A percentile compares a stretch with the other conserved stretches of the same genome.
phyloP scores from a whole-genome alignment of 768 basidiomycete genomes.

The Boletus coccyginus region DNA sequence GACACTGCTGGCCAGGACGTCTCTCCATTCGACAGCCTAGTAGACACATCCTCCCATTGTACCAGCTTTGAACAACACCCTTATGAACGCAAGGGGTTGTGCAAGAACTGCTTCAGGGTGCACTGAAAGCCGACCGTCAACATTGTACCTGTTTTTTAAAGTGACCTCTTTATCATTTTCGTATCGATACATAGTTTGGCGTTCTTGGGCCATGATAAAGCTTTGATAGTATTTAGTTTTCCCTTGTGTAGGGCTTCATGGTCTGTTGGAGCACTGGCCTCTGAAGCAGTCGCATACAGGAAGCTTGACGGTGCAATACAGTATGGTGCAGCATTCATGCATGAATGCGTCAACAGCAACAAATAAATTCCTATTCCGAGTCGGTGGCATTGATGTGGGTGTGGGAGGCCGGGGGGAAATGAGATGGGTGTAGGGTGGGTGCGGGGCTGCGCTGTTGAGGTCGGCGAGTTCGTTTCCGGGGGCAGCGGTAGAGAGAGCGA shows the following conservation, averaged over 20 bases:
- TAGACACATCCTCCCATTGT: slow-evolving; percentile 48
- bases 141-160: too few species aligned
- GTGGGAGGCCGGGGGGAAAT: too few species aligned
- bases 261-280: not conserved
- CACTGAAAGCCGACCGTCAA: slow-evolving; percentile 28
- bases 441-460: too few species aligned
- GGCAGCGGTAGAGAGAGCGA: too few species aligned
- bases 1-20: slow-evolving; percentile 38
- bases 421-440: too few species aligned
- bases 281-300: too few species aligned
- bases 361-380: too few species aligned
- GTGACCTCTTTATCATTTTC: not conserved
- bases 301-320: too few species aligned
- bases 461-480: too few species aligned
- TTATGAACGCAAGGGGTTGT: slow-evolving; percentile 62
- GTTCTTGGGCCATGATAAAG: not conserved
- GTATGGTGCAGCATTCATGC: too few species aligned
- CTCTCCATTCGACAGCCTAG: slow-evolving; percentile 66
- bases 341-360: too few species aligned
- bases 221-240: not conserved
- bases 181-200: slow-evolving; percentile 3
- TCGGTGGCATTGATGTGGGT: too few species aligned
- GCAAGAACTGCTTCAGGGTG: slow-evolving; percentile 62
- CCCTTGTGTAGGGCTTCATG: not conserved
- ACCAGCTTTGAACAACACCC: slow-evolving; percentile 62